Percentiles rank a stretch among this genome's conserved stretches.
These are phyloP conservation scores for Ophiognomonia clavigignenti-juglandacearum DNA, from an alignment of 2,329 filamentous ascomycete species.

Conservation along the genomic window DNA sequence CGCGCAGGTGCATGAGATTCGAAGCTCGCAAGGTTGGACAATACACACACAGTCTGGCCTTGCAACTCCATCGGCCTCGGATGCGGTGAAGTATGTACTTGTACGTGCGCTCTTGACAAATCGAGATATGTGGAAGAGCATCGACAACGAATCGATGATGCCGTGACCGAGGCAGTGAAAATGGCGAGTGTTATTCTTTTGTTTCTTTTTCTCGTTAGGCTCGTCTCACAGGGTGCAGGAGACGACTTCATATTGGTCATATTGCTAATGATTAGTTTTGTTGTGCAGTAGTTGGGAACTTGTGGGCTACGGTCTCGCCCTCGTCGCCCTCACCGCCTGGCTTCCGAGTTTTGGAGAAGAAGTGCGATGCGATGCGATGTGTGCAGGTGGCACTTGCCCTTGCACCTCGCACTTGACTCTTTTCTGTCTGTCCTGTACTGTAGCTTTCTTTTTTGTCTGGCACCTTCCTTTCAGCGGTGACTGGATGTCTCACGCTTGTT, in stretches of 20 bases:
- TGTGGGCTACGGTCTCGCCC: background rate
- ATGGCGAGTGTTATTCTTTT: too few species aligned
- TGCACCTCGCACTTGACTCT: slow-evolving; percentile 4
- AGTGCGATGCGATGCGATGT: slow-evolving; percentile 4
- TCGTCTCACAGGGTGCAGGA: slow-evolving; percentile 10
- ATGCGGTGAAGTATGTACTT: background rate
- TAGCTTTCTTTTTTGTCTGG: background rate
- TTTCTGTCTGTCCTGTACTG: slow-evolving; percentile 3
- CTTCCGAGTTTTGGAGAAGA: slow-evolving; percentile 23
- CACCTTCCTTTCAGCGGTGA: background rate
- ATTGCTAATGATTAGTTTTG: too few species aligned
- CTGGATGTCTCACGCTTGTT: background rate
- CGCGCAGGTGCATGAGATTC: background rate
- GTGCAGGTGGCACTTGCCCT: slow-evolving; percentile 16
- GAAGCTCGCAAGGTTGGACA: background rate
- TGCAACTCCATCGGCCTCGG: background rate
- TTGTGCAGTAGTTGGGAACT: slow-evolving; percentile 4
- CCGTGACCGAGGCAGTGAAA: background rate
- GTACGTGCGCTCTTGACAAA: too few species aligned
- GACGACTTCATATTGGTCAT: too few species aligned
- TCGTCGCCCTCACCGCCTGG: slow-evolving; percentile 30
- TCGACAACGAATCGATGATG: background rate
- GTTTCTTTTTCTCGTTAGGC: too few species aligned
- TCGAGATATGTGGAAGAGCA: background rate
- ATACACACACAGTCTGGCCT: too few species aligned